These are phyloP conservation scores for Anisogramma anomala DNA, from an alignment of 2,329 filamentous ascomycete species.

Conservation along the genomic window DNA sequence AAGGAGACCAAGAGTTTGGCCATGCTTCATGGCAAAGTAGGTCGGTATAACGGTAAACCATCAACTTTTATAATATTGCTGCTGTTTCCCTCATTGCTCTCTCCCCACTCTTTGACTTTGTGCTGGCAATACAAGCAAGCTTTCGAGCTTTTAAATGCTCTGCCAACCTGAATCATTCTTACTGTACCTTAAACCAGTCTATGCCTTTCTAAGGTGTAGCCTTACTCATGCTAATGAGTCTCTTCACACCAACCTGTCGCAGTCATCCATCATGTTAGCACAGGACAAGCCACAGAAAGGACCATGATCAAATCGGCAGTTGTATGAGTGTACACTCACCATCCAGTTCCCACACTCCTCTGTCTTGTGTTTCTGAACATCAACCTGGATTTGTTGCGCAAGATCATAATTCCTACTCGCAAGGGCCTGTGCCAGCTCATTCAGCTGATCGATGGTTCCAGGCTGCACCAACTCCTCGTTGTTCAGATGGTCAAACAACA, in stretches of 20 bases:
- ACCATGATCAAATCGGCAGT: no score
- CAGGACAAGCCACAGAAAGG: neutral
- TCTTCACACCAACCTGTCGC: conserved; percentile 60
- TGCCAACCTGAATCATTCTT: neutral
- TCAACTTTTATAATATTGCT: neutral
- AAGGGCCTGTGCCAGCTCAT: conserved; percentile 53
- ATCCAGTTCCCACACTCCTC: conserved; percentile 81
- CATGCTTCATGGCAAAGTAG: neutral
- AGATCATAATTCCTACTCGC: conserved; percentile 57
- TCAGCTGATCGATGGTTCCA: conserved; percentile 59
- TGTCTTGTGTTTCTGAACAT: conserved; percentile 64
- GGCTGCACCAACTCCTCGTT: conserved; percentile 82
- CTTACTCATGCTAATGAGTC: conserved; percentile 69
- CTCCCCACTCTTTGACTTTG: neutral
- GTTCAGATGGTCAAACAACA: conserved; percentile 95
- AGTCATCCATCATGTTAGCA: conserved; percentile 30
- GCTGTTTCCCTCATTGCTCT: neutral
- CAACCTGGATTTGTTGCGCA: conserved; percentile 58
- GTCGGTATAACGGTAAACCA: no score
- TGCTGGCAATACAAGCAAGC: conserved; percentile 4
- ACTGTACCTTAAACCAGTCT: neutral
- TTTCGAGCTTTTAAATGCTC: conserved; percentile 1
- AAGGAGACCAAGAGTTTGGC: no score
- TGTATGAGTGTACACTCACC: no score
- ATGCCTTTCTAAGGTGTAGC: conserved; percentile 44